Evolutionary conservation across 139 green algal species (phyloP), one percentile per base, ranked within the genome.

Genomic region (Protoeuglena noctilucae): DNA sequence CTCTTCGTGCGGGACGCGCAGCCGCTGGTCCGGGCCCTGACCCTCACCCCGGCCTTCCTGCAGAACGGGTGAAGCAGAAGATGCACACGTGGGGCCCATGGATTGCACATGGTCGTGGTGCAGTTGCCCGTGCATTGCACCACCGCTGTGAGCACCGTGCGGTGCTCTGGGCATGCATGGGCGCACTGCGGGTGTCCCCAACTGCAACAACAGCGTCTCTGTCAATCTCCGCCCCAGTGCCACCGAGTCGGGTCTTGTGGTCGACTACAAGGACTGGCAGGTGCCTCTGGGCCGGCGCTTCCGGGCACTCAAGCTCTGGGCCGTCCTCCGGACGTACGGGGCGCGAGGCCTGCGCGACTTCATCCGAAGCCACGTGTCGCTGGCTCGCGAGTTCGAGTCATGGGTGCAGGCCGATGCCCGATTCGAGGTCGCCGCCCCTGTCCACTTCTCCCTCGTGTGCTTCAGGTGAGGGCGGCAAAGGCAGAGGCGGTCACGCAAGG

Each of bases 301-400:
- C 76, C 76, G 82, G 51, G 56, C 83, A 0, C 67, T 93, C 24
- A 93, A 93, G 75, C 72, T 93, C 46, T 93, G 77, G 73, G 81
- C 89, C 40, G 73, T 93, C 54, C 55, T 93, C 67, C 80, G 83
- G 39, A 76, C 74, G 67, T 90, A 88, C 49, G 84, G 84, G 5
- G 64, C 65, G 0, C 52, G 69, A 31, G 56, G 56, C 2, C 53
- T 93, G 51, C 75, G 74, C 1, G 58, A 19, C 2, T 76, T 81
- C 23, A 24, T 40, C 3, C n/a, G 26, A 14, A 7, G 4, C 23
- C 18, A n/a, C 22, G 31, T 40, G 24, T 19, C 12, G 9, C 22
- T 61, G 0, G 49, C 23, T 47, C 14, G 18, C 39, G 26, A 61
- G 4, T 61, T 52, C n/a, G 18, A 24, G 14, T 24, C 49, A 24